A percentile compares a stretch with the other conserved stretches of the same genome.
Evolutionary conservation across 495 filamentous ascomycete genomes (phyloP).

Genomic region (Penicillium verhagenii): DNA sequence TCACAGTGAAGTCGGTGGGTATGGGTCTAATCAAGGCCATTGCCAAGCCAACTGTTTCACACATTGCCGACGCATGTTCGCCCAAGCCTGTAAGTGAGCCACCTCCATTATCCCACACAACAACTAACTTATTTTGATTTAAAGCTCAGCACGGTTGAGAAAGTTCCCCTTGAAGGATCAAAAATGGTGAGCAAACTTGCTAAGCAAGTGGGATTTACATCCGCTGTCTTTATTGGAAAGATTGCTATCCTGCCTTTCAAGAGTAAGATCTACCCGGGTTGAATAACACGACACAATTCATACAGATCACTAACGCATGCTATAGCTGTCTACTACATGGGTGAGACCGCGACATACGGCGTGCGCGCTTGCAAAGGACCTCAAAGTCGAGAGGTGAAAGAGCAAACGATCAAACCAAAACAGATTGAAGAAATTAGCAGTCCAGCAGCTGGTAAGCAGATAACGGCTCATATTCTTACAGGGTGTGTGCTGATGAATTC

Average conservation of each 20-base stretch:
- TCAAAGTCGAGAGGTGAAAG: too few species aligned
- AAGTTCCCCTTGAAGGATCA: neutral
- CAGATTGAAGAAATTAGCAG: too few species aligned
- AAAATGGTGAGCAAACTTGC: neutral
- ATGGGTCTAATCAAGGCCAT: slow-evolving; percentile 6
- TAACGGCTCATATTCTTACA: too few species aligned
- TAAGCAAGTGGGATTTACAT: slow-evolving; percentile 5
- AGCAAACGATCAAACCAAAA: too few species aligned
- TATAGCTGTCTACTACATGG: slow-evolving; percentile 8
- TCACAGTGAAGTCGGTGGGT: neutral
- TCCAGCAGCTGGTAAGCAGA: too few species aligned
- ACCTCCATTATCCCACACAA: neutral
- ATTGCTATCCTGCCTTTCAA: slow-evolving; percentile 12
- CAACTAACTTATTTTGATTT: neutral
- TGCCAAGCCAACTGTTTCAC: slow-evolving; percentile 5
- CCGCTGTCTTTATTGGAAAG: slow-evolving; percentile 5
- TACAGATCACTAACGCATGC: too few species aligned
- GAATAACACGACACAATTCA: neutral
- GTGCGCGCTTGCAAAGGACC: too few species aligned
- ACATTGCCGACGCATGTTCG: slow-evolving; percentile 3
- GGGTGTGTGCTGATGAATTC: too few species aligned
- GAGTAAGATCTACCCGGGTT: neutral
- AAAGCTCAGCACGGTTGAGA: neutral
- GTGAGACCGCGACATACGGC: slow-evolving; percentile 5
- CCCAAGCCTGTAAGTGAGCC: neutral